Base-by-base conservation (phyloP, 192 early-diverging fungal genomes). In the Coemansia sp. region DNA sequence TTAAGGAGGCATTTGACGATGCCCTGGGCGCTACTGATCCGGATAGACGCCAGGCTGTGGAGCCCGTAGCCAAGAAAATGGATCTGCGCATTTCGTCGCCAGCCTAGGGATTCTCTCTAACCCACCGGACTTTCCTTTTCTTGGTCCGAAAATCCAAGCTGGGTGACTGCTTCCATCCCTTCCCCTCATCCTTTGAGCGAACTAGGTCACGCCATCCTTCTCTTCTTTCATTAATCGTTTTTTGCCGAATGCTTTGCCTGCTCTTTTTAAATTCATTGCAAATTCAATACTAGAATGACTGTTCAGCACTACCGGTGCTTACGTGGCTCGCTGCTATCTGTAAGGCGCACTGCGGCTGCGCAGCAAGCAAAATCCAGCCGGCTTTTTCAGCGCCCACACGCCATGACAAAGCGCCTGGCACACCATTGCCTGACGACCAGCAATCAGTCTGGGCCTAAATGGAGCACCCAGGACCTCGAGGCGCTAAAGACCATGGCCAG, bases 71-170 rank as follows among this genome's bases (percentile, higher is more conserved):
- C 10, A 79, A 79, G 50, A 58, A 68, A 38, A 51, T 68, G 50
- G 72, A 80, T 46, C 42, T 80, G 58, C 68, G 72, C 9, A 80
- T 80, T 18, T 68, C 77, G n/a, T 80, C 77, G 16, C 77, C 77
- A n/a, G 77, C 77, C 5, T 79, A 66, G 31, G 13, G 7, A 10
- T 34, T 24, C 11, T 28, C 40, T 24, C 26, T 40, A 42, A 40
- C 31, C 34, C 53, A 9, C 43, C 35, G 28, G 62, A 31, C 31
- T 33, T 51, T 48, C 39, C 62, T 23, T 50, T 34, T 38, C 18
- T 50, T 51, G 50, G 62, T 63, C 62, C 62, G 62, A 51, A 63
- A 21, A 18, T 11, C 28, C 37, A 18, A 23, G 23, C 42, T 31
- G 3, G 51, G 51, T 55, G 51, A 55, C 51, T 55, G 51, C 51